These are phyloP conservation scores for Isoetes taiwanensis DNA, from an alignment of 75 land plant genomes.

Conservation along the genomic window DNA sequence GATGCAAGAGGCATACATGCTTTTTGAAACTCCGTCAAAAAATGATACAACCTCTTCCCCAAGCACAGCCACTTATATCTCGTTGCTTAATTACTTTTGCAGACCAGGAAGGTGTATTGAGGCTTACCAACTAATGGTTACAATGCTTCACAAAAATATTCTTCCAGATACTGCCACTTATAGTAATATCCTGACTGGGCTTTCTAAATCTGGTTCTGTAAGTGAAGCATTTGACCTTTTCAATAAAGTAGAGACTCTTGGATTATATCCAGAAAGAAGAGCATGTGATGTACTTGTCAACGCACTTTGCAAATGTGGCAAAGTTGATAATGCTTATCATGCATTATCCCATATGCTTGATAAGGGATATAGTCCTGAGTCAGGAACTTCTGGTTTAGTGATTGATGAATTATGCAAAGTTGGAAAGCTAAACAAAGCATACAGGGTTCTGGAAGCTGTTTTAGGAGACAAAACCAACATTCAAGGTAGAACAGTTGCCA, in stretches of 20 bases:
- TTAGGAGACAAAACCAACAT: too few species aligned
- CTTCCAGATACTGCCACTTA: conserved; percentile 39
- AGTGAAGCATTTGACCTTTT: conserved; percentile 33
- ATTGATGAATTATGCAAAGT: too few species aligned
- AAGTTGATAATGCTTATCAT: too few species aligned
- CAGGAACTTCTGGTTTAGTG: too few species aligned
- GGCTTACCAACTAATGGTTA: conserved; percentile 28
- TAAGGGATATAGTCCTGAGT: too few species aligned
- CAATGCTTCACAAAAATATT: conserved; percentile 32
- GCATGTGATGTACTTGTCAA: conserved; percentile 39
- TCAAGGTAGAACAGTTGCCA: too few species aligned
- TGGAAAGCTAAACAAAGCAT: too few species aligned
- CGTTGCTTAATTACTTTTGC: conserved; percentile 32
- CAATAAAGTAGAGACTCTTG: conserved; percentile 29
- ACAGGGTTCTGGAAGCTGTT: too few species aligned
- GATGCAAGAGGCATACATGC: conserved; percentile 22
- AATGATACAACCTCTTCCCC: conserved; percentile 30
- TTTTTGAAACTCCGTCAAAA: too few species aligned
- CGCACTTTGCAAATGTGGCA: too few species aligned
- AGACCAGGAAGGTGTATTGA: conserved; percentile 22
- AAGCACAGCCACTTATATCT: conserved; percentile 29
- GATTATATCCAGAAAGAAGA: conserved; percentile 26
- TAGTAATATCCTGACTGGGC: conserved; percentile 26
- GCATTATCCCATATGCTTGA: too few species aligned
- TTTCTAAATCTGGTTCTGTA: conserved; percentile 23